phyloP scores from a whole-genome alignment of 2,329 filamentous ascomycete species.

The Chaetomium olivaceum region DNA sequence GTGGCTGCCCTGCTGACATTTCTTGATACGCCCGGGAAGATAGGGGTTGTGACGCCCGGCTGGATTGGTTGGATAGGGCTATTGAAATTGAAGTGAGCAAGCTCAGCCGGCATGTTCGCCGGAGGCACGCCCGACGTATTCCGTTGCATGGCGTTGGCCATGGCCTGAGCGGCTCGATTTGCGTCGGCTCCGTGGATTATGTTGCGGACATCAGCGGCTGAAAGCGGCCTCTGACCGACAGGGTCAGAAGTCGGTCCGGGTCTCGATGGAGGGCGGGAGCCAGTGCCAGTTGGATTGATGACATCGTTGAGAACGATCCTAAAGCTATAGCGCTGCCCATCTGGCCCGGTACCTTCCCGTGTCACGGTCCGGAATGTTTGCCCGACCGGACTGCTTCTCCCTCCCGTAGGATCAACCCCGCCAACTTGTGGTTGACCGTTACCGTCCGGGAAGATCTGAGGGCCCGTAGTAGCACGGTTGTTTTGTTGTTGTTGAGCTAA shows the following conservation, averaged over 20 bases:
- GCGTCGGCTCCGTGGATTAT: constrained; percentile 50
- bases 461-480: constrained; percentile 41
- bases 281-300: constrained; percentile 19
- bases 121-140: constrained; percentile 51
- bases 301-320: constrained; percentile 54
- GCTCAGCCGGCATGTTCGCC: constrained; percentile 36
- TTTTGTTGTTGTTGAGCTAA: constrained; percentile 49
- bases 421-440: constrained; percentile 30
- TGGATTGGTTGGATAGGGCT: constrained; percentile 40
- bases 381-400: constrained; percentile 35
- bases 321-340: constrained; percentile 50
- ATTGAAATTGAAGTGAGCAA: constrained; percentile 35
- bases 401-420: constrained; percentile 29
- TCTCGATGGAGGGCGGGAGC: constrained; percentile 23
- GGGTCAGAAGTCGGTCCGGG: constrained; percentile 26
- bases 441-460: constrained; percentile 45
- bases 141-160: constrained; percentile 53
- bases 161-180: constrained; percentile 45
- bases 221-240: constrained; percentile 39
- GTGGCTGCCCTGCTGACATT: constrained; percentile 50
- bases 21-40: constrained; percentile 40
- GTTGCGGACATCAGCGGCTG: constrained; percentile 48
- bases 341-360: constrained; percentile 51
- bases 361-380: constrained; percentile 43
- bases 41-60: constrained; percentile 47